Conservation (phyloP, 495 filamentous ascomycete genomes). For the Saxispiralis lemnorum region DNA sequence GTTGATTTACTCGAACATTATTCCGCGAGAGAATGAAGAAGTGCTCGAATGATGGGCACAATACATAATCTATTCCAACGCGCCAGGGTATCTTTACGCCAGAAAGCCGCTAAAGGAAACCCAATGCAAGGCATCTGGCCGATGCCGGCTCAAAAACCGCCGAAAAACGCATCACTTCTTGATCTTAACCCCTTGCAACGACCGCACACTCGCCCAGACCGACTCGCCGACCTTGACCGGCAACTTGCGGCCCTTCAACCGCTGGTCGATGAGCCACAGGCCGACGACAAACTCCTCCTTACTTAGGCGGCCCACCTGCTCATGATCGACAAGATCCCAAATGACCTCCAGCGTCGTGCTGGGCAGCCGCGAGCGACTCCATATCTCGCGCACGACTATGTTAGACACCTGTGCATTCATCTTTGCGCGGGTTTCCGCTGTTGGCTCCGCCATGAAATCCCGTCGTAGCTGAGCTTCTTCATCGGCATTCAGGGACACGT, state of each 20-base stretch:
- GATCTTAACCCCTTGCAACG: slow-evolving; percentile 30
- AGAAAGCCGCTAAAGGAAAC: too few relatives aligned
- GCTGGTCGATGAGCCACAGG: slow-evolving; percentile 87
- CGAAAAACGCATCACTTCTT: slow-evolving; percentile 5
- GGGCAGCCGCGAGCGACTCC: slow-evolving; percentile 58
- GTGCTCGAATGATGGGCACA: too few relatives aligned
- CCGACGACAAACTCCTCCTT: slow-evolving; percentile 86
- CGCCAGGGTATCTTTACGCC: too few relatives aligned
- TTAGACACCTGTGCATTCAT: slow-evolving; percentile 45
- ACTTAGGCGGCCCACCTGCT: slow-evolving; percentile 39
- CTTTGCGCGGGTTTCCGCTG: not conserved
- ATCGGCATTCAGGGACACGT: slow-evolving; percentile 7
- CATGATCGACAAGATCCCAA: slow-evolving; percentile 67
- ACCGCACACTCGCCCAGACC: slow-evolving; percentile 71
- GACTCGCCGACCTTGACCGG: slow-evolving; percentile 60
- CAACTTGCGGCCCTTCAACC: slow-evolving; percentile 72
- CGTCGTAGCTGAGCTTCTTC: not conserved
- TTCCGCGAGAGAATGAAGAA: too few relatives aligned
- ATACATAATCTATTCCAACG: too few relatives aligned
- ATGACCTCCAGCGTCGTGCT: slow-evolving; percentile 53
- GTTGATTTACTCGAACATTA: too few relatives aligned
- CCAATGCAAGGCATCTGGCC: too few relatives aligned
- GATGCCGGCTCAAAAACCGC: too few relatives aligned
- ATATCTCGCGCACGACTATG: slow-evolving; percentile 71
- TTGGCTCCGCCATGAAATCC: not conserved